Percentiles rank a stretch among this genome's conserved stretches.
These are phyloP conservation scores for Talinum fruticosum DNA, from an alignment of 148 eudicot genomes.

Conservation along the genomic window DNA sequence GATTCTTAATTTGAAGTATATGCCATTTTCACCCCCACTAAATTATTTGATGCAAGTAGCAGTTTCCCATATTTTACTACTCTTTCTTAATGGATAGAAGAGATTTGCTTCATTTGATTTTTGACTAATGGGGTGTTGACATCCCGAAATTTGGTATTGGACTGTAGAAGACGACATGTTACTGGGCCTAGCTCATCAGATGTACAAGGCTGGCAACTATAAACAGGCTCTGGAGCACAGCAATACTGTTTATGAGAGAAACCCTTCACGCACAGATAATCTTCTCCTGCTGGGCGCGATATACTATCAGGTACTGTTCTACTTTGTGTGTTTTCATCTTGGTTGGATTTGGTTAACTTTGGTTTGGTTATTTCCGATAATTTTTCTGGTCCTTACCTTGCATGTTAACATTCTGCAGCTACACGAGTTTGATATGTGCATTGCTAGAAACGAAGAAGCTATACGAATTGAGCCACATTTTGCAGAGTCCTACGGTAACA, in stretches of 20 bases:
- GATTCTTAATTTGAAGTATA: neutral
- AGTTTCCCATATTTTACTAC: neutral
- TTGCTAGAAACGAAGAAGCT: slow-evolving; percentile 92
- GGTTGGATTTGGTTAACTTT: neutral
- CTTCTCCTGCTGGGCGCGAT: slow-evolving; percentile 87
- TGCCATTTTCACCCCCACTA: neutral
- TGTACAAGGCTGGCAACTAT: slow-evolving; percentile 81
- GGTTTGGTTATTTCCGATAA: neutral
- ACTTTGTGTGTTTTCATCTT: neutral
- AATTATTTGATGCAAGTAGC: neutral
- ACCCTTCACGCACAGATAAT: slow-evolving; percentile 82
- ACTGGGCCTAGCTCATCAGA: slow-evolving; percentile 76
- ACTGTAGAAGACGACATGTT: slow-evolving; percentile 63
- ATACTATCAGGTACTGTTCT: slow-evolving; percentile 68
- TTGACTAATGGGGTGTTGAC: slow-evolving; percentile 3
- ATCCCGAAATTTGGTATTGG: slow-evolving; percentile 1
- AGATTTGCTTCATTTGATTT: neutral
- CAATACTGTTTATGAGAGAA: slow-evolving; percentile 74
- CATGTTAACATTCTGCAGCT: slow-evolving; percentile 41
- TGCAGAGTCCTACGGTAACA: slow-evolving; percentile 95
- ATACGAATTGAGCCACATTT: slow-evolving; percentile 73
- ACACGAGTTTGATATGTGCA: slow-evolving; percentile 87
- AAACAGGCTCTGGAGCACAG: slow-evolving; percentile 86
- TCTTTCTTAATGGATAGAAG: neutral
- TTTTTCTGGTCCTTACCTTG: neutral